Conservation (phyloP, 352 stramenopile species). For the Phytophthora uliginosa region DNA sequence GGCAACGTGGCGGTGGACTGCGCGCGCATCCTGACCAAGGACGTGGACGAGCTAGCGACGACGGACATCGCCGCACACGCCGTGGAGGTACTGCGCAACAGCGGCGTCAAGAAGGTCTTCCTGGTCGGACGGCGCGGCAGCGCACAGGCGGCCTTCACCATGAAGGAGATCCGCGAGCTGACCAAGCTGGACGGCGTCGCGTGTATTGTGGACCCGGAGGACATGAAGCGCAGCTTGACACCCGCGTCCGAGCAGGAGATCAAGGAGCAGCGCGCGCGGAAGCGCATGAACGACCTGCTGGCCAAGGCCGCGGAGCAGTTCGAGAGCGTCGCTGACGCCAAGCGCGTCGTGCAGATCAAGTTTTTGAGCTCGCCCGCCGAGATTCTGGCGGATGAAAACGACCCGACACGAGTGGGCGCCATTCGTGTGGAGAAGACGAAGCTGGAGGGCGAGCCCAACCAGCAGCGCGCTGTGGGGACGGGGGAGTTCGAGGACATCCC, state of each 20-base stretch:
- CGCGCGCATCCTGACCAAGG: constrained; percentile 96
- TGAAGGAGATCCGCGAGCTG: constrained; percentile 96
- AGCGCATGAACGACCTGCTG: constrained; percentile 89
- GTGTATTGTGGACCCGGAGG: constrained; percentile 90
- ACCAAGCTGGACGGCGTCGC: constrained; percentile 82
- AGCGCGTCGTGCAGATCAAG: constrained; percentile 84
- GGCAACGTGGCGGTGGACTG: constrained; percentile 99
- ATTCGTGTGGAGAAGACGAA: constrained; percentile 92
- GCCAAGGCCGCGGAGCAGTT: constrained; percentile 62
- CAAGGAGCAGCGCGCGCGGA: constrained; percentile 80
- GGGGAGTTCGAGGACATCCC: constrained; percentile 89
- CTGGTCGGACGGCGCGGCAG: constrained; percentile 96
- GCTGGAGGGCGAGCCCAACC: constrained; percentile 86
- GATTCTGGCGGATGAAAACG: constrained; percentile 65
- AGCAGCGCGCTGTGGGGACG: constrained; percentile 89
- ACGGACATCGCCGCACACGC: constrained; percentile 95
- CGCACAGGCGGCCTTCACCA: constrained; percentile 98
- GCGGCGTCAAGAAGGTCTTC: constrained; percentile 86
- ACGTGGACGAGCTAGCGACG: constrained; percentile 82
- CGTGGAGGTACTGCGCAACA: constrained; percentile 85
- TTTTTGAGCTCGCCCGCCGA: constrained; percentile 93
- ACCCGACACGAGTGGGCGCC: constrained; percentile 58
- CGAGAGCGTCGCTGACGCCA: constrained; percentile 21
- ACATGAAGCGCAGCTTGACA: constrained; percentile 92
- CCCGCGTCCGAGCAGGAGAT: constrained; percentile 91